Percentiles rank a stretch among this genome's conserved stretches.
These are phyloP conservation scores for Pseudoneurospora amorphoporcata DNA, from an alignment of 495 filamentous ascomycete genomes.

Conservation along the genomic window DNA sequence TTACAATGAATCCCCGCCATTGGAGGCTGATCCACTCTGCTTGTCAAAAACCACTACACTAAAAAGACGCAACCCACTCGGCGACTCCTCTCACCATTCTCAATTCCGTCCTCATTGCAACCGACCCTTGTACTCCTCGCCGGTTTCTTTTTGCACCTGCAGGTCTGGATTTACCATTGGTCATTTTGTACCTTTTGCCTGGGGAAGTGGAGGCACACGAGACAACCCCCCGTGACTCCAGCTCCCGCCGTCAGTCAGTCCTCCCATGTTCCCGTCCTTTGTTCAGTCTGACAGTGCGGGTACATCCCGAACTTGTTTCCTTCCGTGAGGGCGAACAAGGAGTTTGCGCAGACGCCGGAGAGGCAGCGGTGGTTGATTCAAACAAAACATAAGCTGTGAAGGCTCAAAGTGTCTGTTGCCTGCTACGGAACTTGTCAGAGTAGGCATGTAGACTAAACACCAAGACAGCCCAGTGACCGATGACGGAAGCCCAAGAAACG, in stretches of 20 bases:
- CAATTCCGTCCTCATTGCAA: not conserved
- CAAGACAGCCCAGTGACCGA: not conserved
- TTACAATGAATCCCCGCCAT: not conserved
- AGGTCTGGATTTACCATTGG: not conserved
- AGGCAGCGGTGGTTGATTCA: not conserved
- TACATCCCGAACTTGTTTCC: no score
- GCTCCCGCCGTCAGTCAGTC: not conserved
- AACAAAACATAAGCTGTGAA: not conserved
- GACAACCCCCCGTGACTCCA: not conserved
- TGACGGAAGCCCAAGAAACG: not conserved
- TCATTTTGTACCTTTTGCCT: not conserved
- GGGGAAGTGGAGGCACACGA: not conserved
- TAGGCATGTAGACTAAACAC: not conserved
- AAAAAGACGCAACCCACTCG: not conserved
- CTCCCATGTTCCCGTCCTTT: not conserved
- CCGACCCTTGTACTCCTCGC: not conserved
- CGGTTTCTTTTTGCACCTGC: not conserved
- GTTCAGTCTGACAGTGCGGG: not conserved
- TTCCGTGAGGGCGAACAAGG: no score
- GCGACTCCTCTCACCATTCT: not conserved
- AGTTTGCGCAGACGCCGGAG: not conserved
- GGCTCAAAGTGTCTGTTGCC: not conserved
- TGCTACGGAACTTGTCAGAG: not conserved
- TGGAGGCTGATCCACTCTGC: not conserved
- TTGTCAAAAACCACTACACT: not conserved